Base-by-base conservation (phyloP, 306 rosid genomes). In the Quercus rubra region DNA sequence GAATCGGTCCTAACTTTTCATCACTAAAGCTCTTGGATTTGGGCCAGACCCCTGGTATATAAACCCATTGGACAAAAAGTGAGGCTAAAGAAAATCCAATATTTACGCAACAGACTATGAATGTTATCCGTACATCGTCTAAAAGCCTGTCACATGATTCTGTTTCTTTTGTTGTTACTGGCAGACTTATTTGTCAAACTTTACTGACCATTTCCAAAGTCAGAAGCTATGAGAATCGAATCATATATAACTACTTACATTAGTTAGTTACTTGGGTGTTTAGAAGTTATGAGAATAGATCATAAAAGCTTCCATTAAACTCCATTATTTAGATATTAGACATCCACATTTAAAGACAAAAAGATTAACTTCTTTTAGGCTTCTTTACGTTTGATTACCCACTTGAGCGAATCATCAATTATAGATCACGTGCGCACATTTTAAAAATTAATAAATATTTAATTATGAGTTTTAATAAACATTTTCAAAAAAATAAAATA, bases 11-110 rank as follows among this genome's bases (percentile, higher is more conserved):
- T 79, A 88, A 86, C 63, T 83, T 82, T 54, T 86, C 81, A 18
- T 88, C 93, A 73, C 83, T 80, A 81, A 93, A 93, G 85, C 98
- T 91, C 79, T 88, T 84, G 3, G 98, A 93, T 86, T 91, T 90
- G 51, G 97, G 92, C 98, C 98, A 91, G 64, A 85, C 97, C 1
- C 97, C 97, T 91, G 75, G 4, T 59, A 20, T 3, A 20, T 30
- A 30, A 57, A 12, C 63, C 19, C 13, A 79, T 70, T 55, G 63
- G n/a, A 64, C 23, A 72, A 72, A 81, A 81, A 82, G 81, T 63
- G 20, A 79, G 78, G 68, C 74, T 77, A 68, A 77, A 76, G 4
- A 59, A 55, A 86, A 73, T 72, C 27, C 57, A 56, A 43, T 66
- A 75, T 35, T 23, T 25, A 5, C 23, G 28, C 63, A 25, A 74